Conservation (phyloP, 2,329 filamentous ascomycete genomes). For the Colletotrichum liaoningense region DNA sequence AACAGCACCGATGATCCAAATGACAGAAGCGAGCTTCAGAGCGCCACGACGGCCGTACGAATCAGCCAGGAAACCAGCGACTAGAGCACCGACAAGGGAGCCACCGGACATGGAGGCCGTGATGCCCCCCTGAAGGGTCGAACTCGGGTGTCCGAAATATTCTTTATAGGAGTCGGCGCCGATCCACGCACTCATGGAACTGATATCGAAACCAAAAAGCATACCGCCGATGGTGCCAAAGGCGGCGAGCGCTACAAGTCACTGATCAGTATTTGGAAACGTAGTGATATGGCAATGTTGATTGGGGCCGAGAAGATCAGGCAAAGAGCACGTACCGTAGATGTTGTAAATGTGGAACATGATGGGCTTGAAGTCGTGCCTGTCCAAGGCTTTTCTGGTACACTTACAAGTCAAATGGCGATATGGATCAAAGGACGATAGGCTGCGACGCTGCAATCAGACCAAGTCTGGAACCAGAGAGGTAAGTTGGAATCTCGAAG, state of each 20-base stretch:
- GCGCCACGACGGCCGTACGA: slow-evolving; percentile 57
- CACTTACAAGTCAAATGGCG: too few relatives aligned
- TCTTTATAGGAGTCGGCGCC: slow-evolving; percentile 61
- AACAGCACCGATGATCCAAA: slow-evolving; percentile 68
- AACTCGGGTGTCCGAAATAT: slow-evolving; percentile 61
- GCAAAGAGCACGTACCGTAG: slow-evolving; percentile 42
- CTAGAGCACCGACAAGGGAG: slow-evolving; percentile 60
- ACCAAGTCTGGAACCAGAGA: background rate
- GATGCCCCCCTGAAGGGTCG: slow-evolving; percentile 62
- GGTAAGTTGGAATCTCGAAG: background rate
- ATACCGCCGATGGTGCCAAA: slow-evolving; percentile 55
- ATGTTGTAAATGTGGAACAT: slow-evolving; percentile 53
- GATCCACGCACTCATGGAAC: slow-evolving; percentile 69
- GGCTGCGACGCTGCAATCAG: background rate
- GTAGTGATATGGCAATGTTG: too few relatives aligned
- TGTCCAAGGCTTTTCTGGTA: background rate
- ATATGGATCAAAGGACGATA: background rate
- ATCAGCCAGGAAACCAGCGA: slow-evolving; percentile 62
- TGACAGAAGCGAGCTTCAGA: slow-evolving; percentile 57
- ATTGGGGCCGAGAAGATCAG: background rate
- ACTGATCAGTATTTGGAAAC: background rate
- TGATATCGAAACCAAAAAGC: slow-evolving; percentile 67
- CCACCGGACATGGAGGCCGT: slow-evolving; percentile 63
- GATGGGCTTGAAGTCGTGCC: slow-evolving; percentile 13
- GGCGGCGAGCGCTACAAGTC: slow-evolving; percentile 47